Conservation (phyloP, 2,329 filamentous ascomycete species). For the Diaporthe helianthi region DNA sequence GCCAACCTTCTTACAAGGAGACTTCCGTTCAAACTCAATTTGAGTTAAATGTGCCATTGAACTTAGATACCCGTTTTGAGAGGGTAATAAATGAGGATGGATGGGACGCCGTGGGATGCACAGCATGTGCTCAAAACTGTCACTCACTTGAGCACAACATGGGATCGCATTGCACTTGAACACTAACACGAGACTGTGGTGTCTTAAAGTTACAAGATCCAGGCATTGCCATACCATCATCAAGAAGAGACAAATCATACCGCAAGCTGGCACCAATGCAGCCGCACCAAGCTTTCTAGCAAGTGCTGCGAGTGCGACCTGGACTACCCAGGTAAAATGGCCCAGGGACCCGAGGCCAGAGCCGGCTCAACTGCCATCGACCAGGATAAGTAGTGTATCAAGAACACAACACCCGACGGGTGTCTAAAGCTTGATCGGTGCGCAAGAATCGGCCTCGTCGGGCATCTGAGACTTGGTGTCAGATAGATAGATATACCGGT, state of each 20-base stretch:
- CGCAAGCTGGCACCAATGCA: neutral
- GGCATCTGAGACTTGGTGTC: neutral
- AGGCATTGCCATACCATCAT: neutral
- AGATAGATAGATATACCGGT: neutral
- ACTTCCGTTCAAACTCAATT: neutral
- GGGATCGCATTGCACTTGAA: no score
- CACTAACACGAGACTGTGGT: no score
- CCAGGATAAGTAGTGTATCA: neutral
- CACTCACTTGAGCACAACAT: no score
- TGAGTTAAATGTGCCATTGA: neutral
- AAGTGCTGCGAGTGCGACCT: conserved; percentile 2
- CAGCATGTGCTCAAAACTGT: no score
- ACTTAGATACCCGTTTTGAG: neutral
- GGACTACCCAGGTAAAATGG: no score
- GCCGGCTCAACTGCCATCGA: neutral
- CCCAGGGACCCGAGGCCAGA: neutral
- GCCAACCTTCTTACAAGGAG: neutral
- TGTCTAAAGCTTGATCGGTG: neutral
- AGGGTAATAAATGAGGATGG: neutral
- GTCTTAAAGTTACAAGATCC: neutral
- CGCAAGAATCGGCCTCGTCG: neutral
- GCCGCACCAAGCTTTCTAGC: neutral
- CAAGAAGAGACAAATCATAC: neutral
- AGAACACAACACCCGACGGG: neutral
- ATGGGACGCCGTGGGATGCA: neutral